Evolutionary conservation across 2,329 filamentous ascomycete genomes (phyloP).

Genomic region (Trichoderma lentiforme): DNA sequence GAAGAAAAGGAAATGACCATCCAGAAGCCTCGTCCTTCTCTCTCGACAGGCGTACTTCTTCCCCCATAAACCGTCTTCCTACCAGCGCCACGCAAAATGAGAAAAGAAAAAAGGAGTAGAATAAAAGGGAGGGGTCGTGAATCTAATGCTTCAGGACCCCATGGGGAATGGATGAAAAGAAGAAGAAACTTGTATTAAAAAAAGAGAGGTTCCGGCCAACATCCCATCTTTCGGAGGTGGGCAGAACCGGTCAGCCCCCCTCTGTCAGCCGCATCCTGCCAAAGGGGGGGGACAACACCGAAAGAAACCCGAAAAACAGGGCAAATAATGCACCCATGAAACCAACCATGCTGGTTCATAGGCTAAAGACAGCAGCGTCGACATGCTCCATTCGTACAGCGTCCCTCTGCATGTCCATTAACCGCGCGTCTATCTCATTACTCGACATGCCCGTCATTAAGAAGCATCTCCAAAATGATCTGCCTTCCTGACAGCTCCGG

Average conservation of each 20-base stretch:
- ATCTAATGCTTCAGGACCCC: background rate
- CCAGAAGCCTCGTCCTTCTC: background rate
- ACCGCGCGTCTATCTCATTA: constrained; percentile 14
- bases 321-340: background rate
- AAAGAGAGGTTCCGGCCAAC: background rate
- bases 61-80: background rate
- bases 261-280: background rate
- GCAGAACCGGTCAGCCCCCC: background rate
- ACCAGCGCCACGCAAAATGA: constrained; percentile 2
- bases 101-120: background rate
- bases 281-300: background rate
- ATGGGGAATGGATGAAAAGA: background rate
- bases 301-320: background rate
- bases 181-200: background rate
- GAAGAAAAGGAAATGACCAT: background rate
- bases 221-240: background rate
- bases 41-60: background rate
- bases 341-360: background rate
- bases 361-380: background rate
- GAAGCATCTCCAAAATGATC: constrained; percentile 84
- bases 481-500: constrained; percentile 80
- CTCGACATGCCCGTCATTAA: constrained; percentile 78
- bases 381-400: background rate
- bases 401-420: background rate
- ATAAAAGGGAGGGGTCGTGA: background rate